Percentiles rank a stretch among this genome's conserved stretches.
These are phyloP conservation scores for Venturia oleaginea DNA, from an alignment of 2,329 filamentous ascomycete genomes.

Conservation along the genomic window DNA sequence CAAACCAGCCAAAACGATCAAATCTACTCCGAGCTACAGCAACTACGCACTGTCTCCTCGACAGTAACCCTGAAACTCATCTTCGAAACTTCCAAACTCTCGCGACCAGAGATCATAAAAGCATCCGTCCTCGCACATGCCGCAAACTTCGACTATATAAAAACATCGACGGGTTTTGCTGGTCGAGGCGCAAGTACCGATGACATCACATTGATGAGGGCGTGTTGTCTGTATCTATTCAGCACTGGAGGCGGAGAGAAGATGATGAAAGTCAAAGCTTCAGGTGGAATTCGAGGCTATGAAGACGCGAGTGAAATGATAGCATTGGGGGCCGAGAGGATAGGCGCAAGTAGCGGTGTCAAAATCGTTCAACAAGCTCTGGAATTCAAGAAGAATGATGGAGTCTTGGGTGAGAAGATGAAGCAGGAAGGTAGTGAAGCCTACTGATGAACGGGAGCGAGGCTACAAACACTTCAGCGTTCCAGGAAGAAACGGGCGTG, in stretches of 20 bases:
- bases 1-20: constrained; percentile 32
- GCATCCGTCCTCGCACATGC: constrained; percentile 43
- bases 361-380: constrained; percentile 43
- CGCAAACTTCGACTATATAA: constrained; percentile 49
- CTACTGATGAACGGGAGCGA: background rate
- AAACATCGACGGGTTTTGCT: constrained; percentile 52
- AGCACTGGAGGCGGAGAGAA: constrained; percentile 28
- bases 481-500: background rate
- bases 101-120: constrained; percentile 41
- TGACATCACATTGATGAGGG: constrained; percentile 46
- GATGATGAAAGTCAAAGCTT: constrained; percentile 47
- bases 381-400: background rate
- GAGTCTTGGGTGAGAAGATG: background rate
- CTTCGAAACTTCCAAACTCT: constrained; percentile 48
- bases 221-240: constrained; percentile 30
- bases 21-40: constrained; percentile 45
- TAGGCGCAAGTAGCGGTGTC: constrained; percentile 48
- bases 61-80: constrained; percentile 44
- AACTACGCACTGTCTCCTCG: constrained; percentile 40
- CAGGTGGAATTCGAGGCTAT: constrained; percentile 45
- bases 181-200: constrained; percentile 45
- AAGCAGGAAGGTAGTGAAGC: background rate
- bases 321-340: constrained; percentile 45
- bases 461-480: background rate
- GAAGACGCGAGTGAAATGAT: constrained; percentile 46